Evolutionary conservation across 768 basidiomycete genomes (phyloP).

Genomic region (Xerocomellus chrysenteron): DNA sequence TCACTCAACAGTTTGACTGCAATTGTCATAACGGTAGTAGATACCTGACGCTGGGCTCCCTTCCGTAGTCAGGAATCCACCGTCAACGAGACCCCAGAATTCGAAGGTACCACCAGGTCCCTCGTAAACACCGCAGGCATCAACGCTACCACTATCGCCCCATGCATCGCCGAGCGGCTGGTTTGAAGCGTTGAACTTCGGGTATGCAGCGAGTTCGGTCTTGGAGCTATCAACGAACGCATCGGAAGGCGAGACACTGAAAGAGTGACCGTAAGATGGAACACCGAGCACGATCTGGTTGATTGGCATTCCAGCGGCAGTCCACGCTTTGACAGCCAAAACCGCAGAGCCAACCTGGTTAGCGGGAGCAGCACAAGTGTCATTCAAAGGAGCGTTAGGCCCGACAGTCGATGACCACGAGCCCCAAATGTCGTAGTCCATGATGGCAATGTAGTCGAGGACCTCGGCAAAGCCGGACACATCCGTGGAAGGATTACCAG

Average conservation of each 20-base stretch:
- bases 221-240: conserved; percentile 38
- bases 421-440: conserved; percentile 68
- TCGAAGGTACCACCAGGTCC: conserved; percentile 53
- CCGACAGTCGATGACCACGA: conserved; percentile 56
- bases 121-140: conserved; percentile 52
- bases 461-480: conserved; percentile 71
- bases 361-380: conserved; percentile 62
- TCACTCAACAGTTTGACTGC: conserved; percentile 67
- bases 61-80: conserved; percentile 46
- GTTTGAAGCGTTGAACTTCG: conserved; percentile 44
- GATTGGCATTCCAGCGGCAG: conserved; percentile 68
- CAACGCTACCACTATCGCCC: conserved; percentile 46
- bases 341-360: conserved; percentile 73
- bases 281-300: conserved; percentile 76
- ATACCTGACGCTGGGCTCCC: conserved; percentile 43
- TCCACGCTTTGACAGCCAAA: conserved; percentile 73
- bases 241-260: conserved; percentile 36
- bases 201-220: conserved; percentile 44
- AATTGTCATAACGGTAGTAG: conserved; percentile 56
- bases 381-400: conserved; percentile 78
- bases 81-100: conserved; percentile 59
- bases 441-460: conserved; percentile 62
- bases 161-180: conserved; percentile 57
- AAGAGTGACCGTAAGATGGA: conserved; percentile 81
- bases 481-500: conserved; percentile 61